These are phyloP conservation scores for Aspergillus intermedius DNA, from an alignment of 2,329 filamentous ascomycete species.

Conservation along the genomic window DNA sequence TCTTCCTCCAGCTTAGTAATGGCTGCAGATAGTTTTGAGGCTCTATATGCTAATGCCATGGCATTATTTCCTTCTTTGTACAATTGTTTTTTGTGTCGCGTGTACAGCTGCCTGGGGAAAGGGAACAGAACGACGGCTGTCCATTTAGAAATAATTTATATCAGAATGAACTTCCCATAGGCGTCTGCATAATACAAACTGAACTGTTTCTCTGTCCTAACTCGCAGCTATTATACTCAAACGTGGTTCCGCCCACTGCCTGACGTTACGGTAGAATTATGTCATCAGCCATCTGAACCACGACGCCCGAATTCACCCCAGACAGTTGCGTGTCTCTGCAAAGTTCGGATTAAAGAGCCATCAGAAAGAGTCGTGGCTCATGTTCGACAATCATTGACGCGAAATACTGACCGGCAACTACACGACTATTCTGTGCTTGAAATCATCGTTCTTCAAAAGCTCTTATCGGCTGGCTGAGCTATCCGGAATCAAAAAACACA, in stretches of 20 bases:
- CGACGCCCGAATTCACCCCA: constrained; percentile 5
- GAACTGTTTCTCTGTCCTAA: background rate
- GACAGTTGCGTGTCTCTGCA: constrained; percentile 6
- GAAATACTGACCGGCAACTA: background rate
- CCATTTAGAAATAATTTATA: too few species aligned
- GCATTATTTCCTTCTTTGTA: too few species aligned
- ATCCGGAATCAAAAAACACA: constrained; percentile 5
- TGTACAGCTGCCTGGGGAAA: background rate
- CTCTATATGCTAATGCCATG: background rate
- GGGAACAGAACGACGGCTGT: background rate
- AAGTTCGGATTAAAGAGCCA: constrained; percentile 3
- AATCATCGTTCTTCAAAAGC: background rate
- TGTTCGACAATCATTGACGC: too few species aligned
- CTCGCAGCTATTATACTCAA: background rate
- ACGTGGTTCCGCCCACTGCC: constrained; percentile 10
- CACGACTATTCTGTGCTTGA: background rate
- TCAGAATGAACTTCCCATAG: too few species aligned
- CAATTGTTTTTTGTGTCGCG: too few species aligned
- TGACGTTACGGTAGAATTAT: constrained; percentile 20
- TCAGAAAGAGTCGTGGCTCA: background rate
- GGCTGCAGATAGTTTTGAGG: too few species aligned
- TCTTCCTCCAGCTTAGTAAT: constrained; percentile 68
- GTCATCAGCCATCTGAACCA: constrained; percentile 19
- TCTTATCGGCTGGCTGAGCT: constrained; percentile 5
- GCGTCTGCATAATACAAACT: too few species aligned